A percentile compares a stretch with the other conserved stretches of the same genome.
Evolutionary conservation across 352 stramenopile species (phyloP).

Genomic region (Pseudoperonospora humuli): DNA sequence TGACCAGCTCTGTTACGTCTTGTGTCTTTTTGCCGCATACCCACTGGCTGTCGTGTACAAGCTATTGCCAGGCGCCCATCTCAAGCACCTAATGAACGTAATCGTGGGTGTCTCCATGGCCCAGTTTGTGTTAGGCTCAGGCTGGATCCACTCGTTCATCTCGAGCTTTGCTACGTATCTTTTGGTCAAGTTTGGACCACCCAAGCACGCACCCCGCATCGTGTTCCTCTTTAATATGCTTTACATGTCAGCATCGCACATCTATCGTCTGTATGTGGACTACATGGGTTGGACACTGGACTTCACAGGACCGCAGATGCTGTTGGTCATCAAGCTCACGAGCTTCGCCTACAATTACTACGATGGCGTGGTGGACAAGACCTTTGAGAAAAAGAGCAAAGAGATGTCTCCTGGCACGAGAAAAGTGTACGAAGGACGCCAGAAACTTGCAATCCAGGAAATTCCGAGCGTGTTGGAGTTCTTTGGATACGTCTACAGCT

Average conservation of each 20-base stretch:
- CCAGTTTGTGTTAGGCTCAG: constrained; percentile 88
- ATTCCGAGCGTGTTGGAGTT: constrained; percentile 92
- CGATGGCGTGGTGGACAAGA: constrained; percentile 66
- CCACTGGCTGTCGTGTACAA: constrained; percentile 88
- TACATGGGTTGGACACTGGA: constrained; percentile 90
- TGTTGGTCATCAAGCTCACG: constrained; percentile 96
- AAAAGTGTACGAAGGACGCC: no score
- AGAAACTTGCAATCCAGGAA: constrained; percentile 63
- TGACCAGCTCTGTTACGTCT: constrained; percentile 75
- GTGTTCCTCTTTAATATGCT: constrained; percentile 91
- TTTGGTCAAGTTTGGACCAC: constrained; percentile 41
- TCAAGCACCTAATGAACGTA: constrained; percentile 91
- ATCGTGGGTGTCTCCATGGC: constrained; percentile 89
- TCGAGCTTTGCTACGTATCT: constrained; percentile 89
- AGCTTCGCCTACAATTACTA: constrained; percentile 96
- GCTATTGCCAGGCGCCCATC: constrained; percentile 59
- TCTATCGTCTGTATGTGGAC: constrained; percentile 93
- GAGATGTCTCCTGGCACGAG: constrained; percentile 24
- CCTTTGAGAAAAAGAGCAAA: constrained; percentile 24
- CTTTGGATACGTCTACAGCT: constrained; percentile 95
- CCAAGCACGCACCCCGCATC: constrained; percentile 53
- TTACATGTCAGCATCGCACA: constrained; percentile 89
- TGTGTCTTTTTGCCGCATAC: constrained; percentile 90
- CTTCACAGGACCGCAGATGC: constrained; percentile 85
- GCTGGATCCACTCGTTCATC: constrained; percentile 94